phyloP scores from a whole-genome alignment of 192 early-diverging fungal genomes.

The Gonapodya sp. region DNA sequence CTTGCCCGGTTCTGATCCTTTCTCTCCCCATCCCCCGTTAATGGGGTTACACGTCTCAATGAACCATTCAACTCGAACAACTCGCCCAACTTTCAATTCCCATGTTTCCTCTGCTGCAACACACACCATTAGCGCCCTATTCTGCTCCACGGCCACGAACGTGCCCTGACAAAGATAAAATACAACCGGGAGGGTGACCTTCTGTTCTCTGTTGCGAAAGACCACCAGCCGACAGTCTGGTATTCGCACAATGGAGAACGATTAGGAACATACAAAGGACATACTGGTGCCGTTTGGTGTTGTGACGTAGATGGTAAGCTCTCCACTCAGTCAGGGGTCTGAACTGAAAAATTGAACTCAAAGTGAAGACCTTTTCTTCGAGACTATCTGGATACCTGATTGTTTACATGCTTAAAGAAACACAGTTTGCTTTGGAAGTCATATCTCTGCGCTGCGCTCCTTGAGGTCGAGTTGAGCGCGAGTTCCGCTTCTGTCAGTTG shows the following conservation, averaged over 20 bases:
- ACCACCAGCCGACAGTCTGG: constrained; percentile 90
- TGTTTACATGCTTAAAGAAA: not conserved
- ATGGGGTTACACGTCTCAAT: too few species aligned
- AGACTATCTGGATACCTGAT: not conserved
- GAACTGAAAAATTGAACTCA: too few species aligned
- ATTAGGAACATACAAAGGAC: constrained; percentile 85
- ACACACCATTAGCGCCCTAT: constrained; percentile 64
- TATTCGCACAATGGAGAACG: constrained; percentile 97
- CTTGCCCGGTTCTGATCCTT: too few species aligned
- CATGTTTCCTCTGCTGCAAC: not conserved
- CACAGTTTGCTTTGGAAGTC: too few species aligned
- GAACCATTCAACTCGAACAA: too few species aligned
- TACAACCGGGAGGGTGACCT: constrained; percentile 98
- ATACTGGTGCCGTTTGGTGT: constrained; percentile 89
- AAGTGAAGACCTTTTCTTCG: not conserved
- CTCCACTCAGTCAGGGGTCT: not conserved
- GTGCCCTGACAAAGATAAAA: constrained; percentile 93
- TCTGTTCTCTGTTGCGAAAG: constrained; percentile 90
- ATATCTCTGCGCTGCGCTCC: too few species aligned
- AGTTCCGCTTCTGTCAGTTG: too few species aligned
- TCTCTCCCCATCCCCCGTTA: too few species aligned
- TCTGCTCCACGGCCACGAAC: constrained; percentile 90
- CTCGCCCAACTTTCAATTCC: not conserved
- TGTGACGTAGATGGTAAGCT: constrained; percentile 81
- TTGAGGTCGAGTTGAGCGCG: too few species aligned